Conservation (phyloP, 352 stramenopile species). For the Pythium sp. region DNA sequence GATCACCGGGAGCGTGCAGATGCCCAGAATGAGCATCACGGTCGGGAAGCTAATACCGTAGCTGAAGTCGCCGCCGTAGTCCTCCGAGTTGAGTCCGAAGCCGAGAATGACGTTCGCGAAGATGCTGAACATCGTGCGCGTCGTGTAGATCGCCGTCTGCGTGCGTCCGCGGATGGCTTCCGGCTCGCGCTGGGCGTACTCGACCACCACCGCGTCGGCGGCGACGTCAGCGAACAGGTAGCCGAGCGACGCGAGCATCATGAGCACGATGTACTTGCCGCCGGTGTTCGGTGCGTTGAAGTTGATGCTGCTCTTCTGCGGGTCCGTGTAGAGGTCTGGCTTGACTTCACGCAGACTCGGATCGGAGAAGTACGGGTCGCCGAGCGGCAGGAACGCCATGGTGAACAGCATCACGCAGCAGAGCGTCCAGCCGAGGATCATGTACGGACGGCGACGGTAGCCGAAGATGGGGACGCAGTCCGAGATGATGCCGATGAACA, state of each 20-base stretch:
- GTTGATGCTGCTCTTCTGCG: constrained; percentile 31
- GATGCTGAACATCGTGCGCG: constrained; percentile 36
- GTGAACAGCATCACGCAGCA: constrained; percentile 35
- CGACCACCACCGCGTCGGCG: constrained; percentile 51
- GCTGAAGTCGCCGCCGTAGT: constrained; percentile 43
- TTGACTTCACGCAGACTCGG: constrained; percentile 30
- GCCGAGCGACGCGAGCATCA: constrained; percentile 44
- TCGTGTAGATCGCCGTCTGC: constrained; percentile 47
- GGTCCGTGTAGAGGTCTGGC: constrained; percentile 24
- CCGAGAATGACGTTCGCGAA: constrained; percentile 37
- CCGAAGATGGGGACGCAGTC: constrained; percentile 50
- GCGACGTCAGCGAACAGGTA: constrained; percentile 49
- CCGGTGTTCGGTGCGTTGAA: constrained; percentile 28
- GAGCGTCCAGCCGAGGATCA: constrained; percentile 48
- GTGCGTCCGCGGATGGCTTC: constrained; percentile 38
- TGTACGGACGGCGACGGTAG: constrained; percentile 52
- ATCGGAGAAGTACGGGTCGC: constrained; percentile 40
- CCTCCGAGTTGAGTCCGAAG: constrained; percentile 38
- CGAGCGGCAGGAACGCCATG: constrained; percentile 38
- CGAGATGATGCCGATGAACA: constrained; percentile 50
- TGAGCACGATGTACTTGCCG: constrained; percentile 39
- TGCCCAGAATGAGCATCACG: constrained; percentile 33
- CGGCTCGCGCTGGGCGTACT: constrained; percentile 50
- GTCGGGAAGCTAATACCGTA: constrained; percentile 35
- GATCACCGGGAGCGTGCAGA: constrained; percentile 32